phyloP scores from a whole-genome alignment of 225 moss, liverwort and hornwort species.

The Climacium dendroides region DNA sequence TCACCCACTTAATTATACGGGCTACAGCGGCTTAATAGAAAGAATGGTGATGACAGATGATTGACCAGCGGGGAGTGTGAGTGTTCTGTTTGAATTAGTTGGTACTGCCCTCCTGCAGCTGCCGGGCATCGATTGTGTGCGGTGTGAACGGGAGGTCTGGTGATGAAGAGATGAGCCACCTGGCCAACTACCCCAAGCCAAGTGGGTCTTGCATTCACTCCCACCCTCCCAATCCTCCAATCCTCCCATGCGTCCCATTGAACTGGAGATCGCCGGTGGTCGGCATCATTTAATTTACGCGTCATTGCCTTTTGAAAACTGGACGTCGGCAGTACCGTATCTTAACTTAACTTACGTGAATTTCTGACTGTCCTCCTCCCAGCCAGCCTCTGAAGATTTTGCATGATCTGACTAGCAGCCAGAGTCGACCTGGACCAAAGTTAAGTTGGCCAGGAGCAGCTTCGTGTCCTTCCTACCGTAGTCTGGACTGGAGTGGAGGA shows the following conservation, averaged over 20 bases:
- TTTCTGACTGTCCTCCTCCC: not conserved
- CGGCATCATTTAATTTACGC: not conserved
- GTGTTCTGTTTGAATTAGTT: not conserved
- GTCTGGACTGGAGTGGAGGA: too few species aligned
- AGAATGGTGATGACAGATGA: not conserved
- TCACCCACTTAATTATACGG: not conserved
- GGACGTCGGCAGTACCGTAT: not conserved
- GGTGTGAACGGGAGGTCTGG: not conserved
- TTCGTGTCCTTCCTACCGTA: too few species aligned
- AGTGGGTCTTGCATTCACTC: constrained; percentile 1
- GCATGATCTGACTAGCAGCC: not conserved
- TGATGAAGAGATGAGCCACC: not conserved
- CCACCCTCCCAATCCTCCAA: not conserved
- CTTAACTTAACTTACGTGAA: not conserved
- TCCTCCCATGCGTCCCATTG: not conserved
- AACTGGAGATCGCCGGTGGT: not conserved
- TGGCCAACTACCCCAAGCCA: not conserved
- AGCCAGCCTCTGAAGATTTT: not conserved
- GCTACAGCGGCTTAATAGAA: not conserved
- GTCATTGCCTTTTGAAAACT: not conserved
- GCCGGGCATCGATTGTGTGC: not conserved
- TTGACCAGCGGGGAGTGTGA: too few species aligned
- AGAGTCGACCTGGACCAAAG: not conserved
- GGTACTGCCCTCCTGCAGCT: not conserved
- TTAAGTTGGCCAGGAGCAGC: not conserved